A percentile compares a stretch with the other conserved stretches of the same genome.
phyloP scores from a whole-genome alignment of 371 early-diverging fungal species.

The Rhizopus stolonifer region DNA sequence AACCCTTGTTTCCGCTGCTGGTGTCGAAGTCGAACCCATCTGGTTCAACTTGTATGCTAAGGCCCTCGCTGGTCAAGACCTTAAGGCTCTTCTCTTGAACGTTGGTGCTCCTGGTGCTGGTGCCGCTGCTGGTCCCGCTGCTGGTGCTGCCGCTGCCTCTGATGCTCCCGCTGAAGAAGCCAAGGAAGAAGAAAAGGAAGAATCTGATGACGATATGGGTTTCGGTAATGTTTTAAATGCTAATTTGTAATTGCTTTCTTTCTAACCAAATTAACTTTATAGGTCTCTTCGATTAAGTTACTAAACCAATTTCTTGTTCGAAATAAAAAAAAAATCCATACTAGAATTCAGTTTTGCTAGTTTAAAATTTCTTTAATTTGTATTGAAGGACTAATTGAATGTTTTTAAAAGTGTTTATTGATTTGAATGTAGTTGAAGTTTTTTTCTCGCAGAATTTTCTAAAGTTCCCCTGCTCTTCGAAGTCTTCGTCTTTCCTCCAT shows the following conservation, averaged over 20 bases:
- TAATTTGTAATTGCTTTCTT: not conserved
- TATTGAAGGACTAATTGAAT: not conserved
- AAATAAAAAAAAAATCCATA: conserved; percentile 6
- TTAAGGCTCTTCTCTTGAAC: conserved; percentile 87
- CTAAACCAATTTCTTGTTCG: conserved; percentile 14
- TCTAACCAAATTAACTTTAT: not conserved
- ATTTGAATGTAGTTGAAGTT: not conserved
- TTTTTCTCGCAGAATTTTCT: not conserved
- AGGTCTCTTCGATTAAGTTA: conserved; percentile 85
- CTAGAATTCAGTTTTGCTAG: not conserved
- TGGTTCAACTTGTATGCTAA: conserved; percentile 97
- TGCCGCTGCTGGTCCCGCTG: conserved; percentile 55
- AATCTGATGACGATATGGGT: conserved; percentile 93
- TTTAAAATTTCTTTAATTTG: not conserved
- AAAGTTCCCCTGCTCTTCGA: conserved; percentile 39
- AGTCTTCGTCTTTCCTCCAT: conserved; percentile 41
- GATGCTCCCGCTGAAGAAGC: conserved; percentile 55
- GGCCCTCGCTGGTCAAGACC: conserved; percentile 95
- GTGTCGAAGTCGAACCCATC: conserved; percentile 92
- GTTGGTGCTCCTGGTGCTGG: conserved; percentile 77
- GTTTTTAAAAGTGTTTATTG: not conserved
- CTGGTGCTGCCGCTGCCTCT: conserved; percentile 57
- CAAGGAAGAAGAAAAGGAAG: conserved; percentile 84
- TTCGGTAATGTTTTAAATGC: conserved; percentile 55
- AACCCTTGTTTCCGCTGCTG: conserved; percentile 90